Conservation (phyloP, 2,329 filamentous ascomycete genomes). For the Alternaria alternata region DNA sequence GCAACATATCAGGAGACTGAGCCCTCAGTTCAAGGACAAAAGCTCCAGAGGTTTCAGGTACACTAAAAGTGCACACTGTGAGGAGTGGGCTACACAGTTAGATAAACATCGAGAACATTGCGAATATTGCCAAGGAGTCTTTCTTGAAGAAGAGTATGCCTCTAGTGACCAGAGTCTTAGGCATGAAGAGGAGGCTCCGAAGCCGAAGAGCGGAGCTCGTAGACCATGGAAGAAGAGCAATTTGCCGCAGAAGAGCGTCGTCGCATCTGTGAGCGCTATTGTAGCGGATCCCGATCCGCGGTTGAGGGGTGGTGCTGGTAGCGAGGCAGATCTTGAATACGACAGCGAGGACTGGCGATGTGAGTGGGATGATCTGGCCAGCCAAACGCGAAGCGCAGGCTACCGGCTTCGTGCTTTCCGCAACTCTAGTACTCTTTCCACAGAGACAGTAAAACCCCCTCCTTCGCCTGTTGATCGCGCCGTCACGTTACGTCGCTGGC, state of each 20-base stretch:
- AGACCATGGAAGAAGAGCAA: neutral
- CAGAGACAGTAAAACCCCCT: neutral
- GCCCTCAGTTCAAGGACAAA: neutral
- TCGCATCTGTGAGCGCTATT: neutral
- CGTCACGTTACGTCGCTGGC: neutral
- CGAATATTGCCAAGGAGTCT: constrained; percentile 1
- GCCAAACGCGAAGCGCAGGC: neutral
- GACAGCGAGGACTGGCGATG: constrained; percentile 2
- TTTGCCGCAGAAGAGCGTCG: neutral
- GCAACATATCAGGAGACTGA: neutral
- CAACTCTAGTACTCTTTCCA: constrained; percentile 7
- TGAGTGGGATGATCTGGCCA: constrained; percentile 8
- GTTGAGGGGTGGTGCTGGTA: constrained; percentile 4
- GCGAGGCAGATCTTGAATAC: neutral
- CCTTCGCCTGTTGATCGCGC: neutral
- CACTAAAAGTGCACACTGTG: neutral
- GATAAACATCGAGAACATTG: constrained; percentile 9
- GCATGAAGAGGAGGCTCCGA: constrained; percentile 5
- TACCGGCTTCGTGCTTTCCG: neutral
- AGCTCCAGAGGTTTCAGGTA: neutral
- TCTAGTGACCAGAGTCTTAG: neutral
- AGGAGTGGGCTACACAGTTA: constrained; percentile 2
- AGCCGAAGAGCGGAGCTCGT: neutral
- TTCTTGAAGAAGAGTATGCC: neutral
- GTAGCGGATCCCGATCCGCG: neutral